A percentile compares a stretch with the other conserved stretches of the same genome.
Conservation (phyloP, 345 rosid species). For the Bruguiera sexangula region DNA sequence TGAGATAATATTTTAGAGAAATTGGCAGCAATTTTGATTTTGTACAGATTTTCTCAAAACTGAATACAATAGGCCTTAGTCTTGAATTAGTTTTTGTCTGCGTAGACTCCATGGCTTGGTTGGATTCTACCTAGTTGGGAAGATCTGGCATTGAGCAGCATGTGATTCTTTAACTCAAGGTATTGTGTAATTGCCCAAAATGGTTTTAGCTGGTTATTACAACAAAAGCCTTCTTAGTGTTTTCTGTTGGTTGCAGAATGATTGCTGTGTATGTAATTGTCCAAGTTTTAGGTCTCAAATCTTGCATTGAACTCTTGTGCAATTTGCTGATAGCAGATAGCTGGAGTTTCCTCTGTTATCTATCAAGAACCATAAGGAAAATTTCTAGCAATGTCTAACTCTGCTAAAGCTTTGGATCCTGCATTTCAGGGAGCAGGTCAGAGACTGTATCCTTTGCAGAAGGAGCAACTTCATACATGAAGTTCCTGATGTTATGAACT, state of each 20-base stretch:
- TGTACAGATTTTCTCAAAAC: too few relatives aligned
- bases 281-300: slow-evolving; percentile 9
- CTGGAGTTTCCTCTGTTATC: slow-evolving; percentile 2
- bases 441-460: slow-evolving; percentile 71
- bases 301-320: slow-evolving; percentile 20
- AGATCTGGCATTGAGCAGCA: too few relatives aligned
- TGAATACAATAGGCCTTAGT: too few relatives aligned
- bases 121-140: too few relatives aligned
- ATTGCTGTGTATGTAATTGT: slow-evolving; percentile 1
- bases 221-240: too few relatives aligned
- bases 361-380: slow-evolving; percentile 16
- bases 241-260: neutral
- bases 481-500: neutral
- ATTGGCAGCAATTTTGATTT: too few relatives aligned
- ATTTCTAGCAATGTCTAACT: slow-evolving; percentile 58
- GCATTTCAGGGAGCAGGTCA: slow-evolving; percentile 96
- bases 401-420: slow-evolving; percentile 80
- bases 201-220: too few relatives aligned
- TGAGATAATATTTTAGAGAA: too few relatives aligned
- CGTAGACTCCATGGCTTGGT: too few relatives aligned
- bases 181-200: too few relatives aligned
- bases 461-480: slow-evolving; percentile 8
- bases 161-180: too few relatives aligned
- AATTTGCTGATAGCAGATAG: slow-evolving; percentile 11
- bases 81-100: too few relatives aligned